phyloP scores from a whole-genome alignment of 108 stramenopile genomes.

The Conticribra weissflogii region DNA sequence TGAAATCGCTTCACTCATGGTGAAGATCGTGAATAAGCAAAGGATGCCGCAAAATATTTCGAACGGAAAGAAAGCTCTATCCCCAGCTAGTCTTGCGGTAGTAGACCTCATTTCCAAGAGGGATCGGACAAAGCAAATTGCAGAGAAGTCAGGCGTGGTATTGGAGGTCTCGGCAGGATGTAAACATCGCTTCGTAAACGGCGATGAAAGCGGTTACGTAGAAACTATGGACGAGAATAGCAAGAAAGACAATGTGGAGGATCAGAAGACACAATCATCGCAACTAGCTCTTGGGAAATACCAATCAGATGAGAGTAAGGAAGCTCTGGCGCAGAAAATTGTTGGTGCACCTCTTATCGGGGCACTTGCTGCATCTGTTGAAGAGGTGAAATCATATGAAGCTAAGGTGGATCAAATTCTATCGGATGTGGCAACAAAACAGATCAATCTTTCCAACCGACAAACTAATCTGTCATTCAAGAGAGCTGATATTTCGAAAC shows the following conservation, averaged over 20 bases:
- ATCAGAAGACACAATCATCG: background rate
- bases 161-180: conserved; percentile 9
- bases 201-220: background rate
- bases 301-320: conserved; percentile 3
- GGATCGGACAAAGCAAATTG: conserved; percentile 21
- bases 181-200: conserved; percentile 4
- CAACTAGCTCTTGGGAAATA: background rate
- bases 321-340: background rate
- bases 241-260: background rate
- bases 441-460: conserved; percentile 7
- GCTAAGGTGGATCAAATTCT: background rate
- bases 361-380: background rate
- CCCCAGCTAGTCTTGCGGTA: background rate
- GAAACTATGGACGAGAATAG: background rate
- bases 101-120: conserved; percentile 15
- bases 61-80: background rate
- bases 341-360: background rate
- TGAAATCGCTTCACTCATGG: conserved; percentile 6
- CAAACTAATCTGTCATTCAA: conserved; percentile 1
- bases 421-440: background rate
- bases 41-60: background rate
- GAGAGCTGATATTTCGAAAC: conserved; percentile 2
- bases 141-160: conserved; percentile 14
- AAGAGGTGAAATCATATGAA: conserved; percentile 3
- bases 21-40: background rate